phyloP scores from a whole-genome alignment of 1,284 basidiomycete species.

The Cronartium ribicola region DNA sequence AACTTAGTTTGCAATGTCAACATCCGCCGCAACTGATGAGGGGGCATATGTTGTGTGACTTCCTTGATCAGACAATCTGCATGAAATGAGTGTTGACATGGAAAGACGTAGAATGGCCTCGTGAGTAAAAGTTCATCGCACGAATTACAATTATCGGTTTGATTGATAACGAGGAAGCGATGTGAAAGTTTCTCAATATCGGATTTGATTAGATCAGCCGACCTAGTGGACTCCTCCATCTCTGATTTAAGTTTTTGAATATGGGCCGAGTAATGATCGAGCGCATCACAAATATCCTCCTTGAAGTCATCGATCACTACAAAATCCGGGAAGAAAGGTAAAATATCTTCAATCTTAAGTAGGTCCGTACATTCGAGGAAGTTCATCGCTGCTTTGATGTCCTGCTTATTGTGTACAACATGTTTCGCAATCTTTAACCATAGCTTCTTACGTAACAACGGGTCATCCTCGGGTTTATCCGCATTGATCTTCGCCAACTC shows the following conservation, averaged over 20 bases:
- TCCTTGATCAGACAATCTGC: constrained; percentile 55
- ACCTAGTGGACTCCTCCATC: constrained; percentile 91
- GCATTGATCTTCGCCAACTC: constrained; percentile 90
- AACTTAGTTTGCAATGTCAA: constrained; percentile 77
- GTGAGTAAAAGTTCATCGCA: constrained; percentile 73
- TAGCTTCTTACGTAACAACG: constrained; percentile 78
- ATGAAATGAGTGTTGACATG: constrained; percentile 79
- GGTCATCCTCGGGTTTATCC: constrained; percentile 85
- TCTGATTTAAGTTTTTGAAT: constrained; percentile 86
- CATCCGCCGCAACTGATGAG: constrained; percentile 73
- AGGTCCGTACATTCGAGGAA: constrained; percentile 91
- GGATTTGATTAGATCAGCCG: constrained; percentile 85
- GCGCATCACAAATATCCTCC: constrained; percentile 90
- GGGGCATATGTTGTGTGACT: constrained; percentile 83
- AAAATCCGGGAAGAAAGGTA: constrained; percentile 99
- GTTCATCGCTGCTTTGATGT: constrained; percentile 94
- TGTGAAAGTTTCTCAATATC: constrained; percentile 80
- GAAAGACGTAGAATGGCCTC: constrained; percentile 96
- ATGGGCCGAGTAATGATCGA: constrained; percentile 87
- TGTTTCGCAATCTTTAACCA: constrained; percentile 98
- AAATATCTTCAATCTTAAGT: constrained; percentile 95
- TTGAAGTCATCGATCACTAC: constrained; percentile 99
- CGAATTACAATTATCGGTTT: constrained; percentile 75
- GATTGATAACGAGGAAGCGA: constrained; percentile 89
- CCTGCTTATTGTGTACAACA: constrained; percentile 93